These are phyloP conservation scores for Chenopodium suecicum DNA, from an alignment of 148 eudicot species.

Conservation along the genomic window DNA sequence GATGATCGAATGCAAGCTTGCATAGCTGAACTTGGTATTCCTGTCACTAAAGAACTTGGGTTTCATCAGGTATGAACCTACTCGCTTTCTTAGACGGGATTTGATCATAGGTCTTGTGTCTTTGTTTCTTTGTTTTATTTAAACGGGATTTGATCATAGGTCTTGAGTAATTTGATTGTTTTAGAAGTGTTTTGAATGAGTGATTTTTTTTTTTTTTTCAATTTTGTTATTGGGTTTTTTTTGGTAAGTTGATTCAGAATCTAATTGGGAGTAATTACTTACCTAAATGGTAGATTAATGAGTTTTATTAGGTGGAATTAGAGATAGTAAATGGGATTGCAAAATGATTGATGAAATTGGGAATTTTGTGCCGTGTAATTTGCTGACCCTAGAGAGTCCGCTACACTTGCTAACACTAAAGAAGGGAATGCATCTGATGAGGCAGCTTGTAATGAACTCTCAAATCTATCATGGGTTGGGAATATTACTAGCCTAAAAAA, in stretches of 20 bases:
- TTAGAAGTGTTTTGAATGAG: too few relatives aligned
- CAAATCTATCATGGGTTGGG: conserved; percentile 95
- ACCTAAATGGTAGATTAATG: neutral
- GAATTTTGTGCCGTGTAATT: neutral
- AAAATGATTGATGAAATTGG: neutral
- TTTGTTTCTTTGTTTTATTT: too few relatives aligned
- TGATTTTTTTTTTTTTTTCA: too few relatives aligned
- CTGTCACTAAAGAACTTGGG: conserved; percentile 82
- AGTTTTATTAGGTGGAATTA: neutral
- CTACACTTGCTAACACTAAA: conserved; percentile 22
- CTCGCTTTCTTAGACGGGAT: neutral
- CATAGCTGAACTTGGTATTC: conserved; percentile 95
- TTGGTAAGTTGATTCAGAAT: neutral
- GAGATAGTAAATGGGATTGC: neutral
- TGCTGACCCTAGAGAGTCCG: conserved; percentile 33
- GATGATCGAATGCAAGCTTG: conserved; percentile 97
- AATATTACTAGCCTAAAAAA: conserved; percentile 88
- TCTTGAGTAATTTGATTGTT: too few relatives aligned
- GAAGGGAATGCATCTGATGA: conserved; percentile 28
- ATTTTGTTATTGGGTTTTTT: neutral
- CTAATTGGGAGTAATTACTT: neutral
- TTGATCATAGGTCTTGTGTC: too few relatives aligned
- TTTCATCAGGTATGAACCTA: conserved; percentile 70
- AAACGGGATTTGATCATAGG: too few relatives aligned
- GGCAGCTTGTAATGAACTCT: conserved; percentile 43